These are phyloP conservation scores for Albophoma yamanashiensis DNA, from an alignment of 2,329 filamentous ascomycete genomes.

Conservation along the genomic window DNA sequence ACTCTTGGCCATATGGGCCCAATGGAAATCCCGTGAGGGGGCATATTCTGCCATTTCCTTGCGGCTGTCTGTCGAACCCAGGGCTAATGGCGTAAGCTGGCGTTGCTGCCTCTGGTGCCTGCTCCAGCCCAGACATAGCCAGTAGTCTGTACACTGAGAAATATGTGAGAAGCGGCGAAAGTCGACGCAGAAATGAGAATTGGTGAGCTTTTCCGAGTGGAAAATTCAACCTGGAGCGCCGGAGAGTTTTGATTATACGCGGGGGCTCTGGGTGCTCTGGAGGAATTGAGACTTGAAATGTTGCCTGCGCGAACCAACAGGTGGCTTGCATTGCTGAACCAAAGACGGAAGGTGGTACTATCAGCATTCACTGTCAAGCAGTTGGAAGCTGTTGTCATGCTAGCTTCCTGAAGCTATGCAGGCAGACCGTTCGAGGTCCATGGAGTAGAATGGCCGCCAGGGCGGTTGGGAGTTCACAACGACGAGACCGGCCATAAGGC, in stretches of 20 bases:
- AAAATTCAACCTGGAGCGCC: not conserved
- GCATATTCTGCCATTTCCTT: not conserved
- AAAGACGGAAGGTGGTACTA: not conserved
- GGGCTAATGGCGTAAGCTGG: not conserved
- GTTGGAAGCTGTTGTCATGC: not conserved
- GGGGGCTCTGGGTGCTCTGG: not conserved
- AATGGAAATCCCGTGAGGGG: not conserved
- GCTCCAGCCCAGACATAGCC: not conserved
- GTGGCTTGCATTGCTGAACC: not conserved
- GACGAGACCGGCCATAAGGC: not conserved
- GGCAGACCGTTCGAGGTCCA: not conserved
- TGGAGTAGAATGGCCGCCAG: not conserved
- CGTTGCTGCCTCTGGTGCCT: not conserved
- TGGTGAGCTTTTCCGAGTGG: not conserved
- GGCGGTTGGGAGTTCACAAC: not conserved
- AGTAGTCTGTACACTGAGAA: not conserved
- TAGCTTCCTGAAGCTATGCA: not conserved
- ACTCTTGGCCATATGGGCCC: not conserved
- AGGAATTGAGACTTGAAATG: not conserved
- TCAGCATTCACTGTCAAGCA: not conserved
- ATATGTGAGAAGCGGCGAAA: not conserved
- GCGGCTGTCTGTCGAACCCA: not conserved
- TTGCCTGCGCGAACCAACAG: not conserved
- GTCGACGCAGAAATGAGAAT: not conserved
- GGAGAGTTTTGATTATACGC: not conserved